Base-by-base conservation (phyloP, 2,329 filamentous ascomycete genomes). In the Juglanconis juglandina region DNA sequence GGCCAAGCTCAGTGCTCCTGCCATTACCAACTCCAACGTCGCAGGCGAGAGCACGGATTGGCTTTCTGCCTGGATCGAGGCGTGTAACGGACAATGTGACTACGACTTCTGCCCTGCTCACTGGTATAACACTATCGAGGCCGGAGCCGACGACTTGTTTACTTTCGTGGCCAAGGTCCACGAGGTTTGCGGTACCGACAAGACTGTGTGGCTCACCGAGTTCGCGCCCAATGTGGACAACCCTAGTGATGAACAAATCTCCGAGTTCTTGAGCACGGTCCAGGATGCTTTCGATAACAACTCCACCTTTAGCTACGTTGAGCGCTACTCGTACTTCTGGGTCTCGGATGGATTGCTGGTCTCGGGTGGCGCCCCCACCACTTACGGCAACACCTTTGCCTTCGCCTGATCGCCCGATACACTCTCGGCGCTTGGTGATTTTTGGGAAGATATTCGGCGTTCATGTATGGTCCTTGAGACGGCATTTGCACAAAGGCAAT, bases 181-280 rank as follows among this genome's bases (percentile, higher is more conserved):
- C 69, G 59, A 73, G 44, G 68, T 73, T 63, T 84, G 81, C 70
- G 68, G 73, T 48, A 53, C 35, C 34, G 75, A 72, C 68, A 79
- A 79, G 76, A 77, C 78, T 50, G 73, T 89, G 71, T 88, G 82
- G 82, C 74, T 89, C 59, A 87, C 85, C 59, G 87, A 89, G 78
- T 89, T 88, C 65, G 86, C 81, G 32, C 79, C 83, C 56, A 69
- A 73, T 39, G 80, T 77, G 60, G 73, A 72, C 56, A 73, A 76
- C 46, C 55, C 55, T 5, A 24, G 24, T 4, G 74, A 77, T 32
- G 70, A 79, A 39, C 44, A 60, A 64, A 71, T 79, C 63, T 71
- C 71, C 64, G 63, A 63, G 41, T 87, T 87, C 77, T 73, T 89
- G 60, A 59, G 72, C 62, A 70, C 74, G 5, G 76, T 83, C 65